Evolutionary conservation across 306 rosid genomes (phyloP).

Genomic region (Trifolium subterraneum): DNA sequence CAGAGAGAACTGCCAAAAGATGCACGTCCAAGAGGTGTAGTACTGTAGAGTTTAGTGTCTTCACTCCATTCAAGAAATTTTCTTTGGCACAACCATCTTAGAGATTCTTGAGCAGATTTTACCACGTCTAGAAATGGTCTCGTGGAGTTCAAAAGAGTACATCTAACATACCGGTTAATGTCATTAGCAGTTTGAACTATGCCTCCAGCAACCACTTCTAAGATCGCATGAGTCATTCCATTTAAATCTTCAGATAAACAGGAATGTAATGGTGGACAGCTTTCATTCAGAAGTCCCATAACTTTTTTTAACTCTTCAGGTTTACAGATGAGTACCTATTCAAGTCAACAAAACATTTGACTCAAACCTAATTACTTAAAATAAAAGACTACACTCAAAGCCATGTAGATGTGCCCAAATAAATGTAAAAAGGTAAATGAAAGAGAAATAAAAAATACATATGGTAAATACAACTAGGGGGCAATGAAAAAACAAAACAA

Average conservation of each 20-base stretch:
- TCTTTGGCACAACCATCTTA: conserved; percentile 87
- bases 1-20: conserved; percentile 95
- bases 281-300: conserved; percentile 75
- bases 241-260: conserved; percentile 94
- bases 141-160: conserved; percentile 94
- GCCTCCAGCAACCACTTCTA: conserved; percentile 98
- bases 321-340: conserved; percentile 85
- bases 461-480: not conserved
- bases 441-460: not conserved
- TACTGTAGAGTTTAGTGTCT: conserved; percentile 77
- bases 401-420: conserved; percentile 31
- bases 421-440: conserved; percentile 23
- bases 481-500: conserved; percentile 12
- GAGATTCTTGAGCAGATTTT: conserved; percentile 97
- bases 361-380: conserved; percentile 16
- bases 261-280: conserved; percentile 83
- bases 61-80: conserved; percentile 97
- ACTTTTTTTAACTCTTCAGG: conserved; percentile 84
- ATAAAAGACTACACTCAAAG: conserved; percentile 10
- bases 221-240: conserved; percentile 98
- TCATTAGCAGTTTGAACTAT: conserved; percentile 93
- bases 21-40: conserved; percentile 96
- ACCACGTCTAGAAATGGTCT: conserved; percentile 95
- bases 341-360: conserved; percentile 24
- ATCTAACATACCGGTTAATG: conserved; percentile 88